Base-by-base conservation (phyloP, 331 rosid species). In the Spiraea crenata region DNA sequence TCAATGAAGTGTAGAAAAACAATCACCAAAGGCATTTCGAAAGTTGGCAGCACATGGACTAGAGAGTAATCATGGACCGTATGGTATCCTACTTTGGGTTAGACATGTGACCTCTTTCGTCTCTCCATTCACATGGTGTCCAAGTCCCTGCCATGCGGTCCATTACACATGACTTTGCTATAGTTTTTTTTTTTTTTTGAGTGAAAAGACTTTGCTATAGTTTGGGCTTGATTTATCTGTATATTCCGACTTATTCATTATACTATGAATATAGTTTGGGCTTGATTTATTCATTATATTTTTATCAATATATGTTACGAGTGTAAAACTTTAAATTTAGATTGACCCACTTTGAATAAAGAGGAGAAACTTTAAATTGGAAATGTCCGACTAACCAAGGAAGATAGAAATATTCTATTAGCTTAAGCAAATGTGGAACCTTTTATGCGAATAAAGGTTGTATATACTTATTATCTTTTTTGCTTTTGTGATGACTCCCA, bases 91-190 rank as follows among this genome's bases (percentile, higher is more conserved):
- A 61, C 31, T 37, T 76, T 65, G 11, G 73, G 75, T 34, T 51
- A 46, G 75, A 61, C 75, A 72, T 38, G 2, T 10, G 49, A 34
- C 56, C 57, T 73, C 44, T 62, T 73, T 61, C 71, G 42, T 64
- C 34, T 19, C 59, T 5, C 14, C 25, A 41, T 15, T 54, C 66
- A 64, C 65, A 15, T 51, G 71, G 59, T 9, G 25, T 67, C 59
- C 46, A 60, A 41, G 34, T 74, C 61, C 72, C 42, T 67, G 13
- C 63, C 63, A 46, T 40, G 9, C 35, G 42, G 17, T 25, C 55
- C 1, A 70, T 57, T 39, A 19, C 67, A 46, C 67, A 37, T 25
- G 71, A 61, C 25, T 44, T 44, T 9, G 50, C 65, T 37, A 50
- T 14, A 45, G 57, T n/a, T 25, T n/a, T n/a, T n/a, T n/a, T n/a